Percentiles rank a stretch among this genome's conserved stretches.
These are phyloP conservation scores for Epichloe baconii DNA, from an alignment of 2,329 filamentous ascomycete species.

Conservation along the genomic window DNA sequence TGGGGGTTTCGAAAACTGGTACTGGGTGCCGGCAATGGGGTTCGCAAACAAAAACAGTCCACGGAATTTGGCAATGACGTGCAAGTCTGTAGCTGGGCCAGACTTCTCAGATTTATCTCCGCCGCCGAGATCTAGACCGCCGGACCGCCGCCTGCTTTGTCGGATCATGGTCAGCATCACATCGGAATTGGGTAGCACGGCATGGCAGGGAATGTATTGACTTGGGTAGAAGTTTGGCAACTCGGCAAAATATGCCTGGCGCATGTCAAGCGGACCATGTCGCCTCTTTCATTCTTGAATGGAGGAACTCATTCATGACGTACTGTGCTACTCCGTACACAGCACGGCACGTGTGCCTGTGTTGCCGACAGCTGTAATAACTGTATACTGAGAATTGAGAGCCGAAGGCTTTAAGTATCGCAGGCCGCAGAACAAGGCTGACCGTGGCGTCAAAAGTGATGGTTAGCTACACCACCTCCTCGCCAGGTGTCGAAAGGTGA, in stretches of 20 bases:
- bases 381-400: neutral
- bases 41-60: neutral
- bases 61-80: neutral
- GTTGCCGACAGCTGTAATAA: neutral
- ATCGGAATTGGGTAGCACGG: neutral
- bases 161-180: neutral
- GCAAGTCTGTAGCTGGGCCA: neutral
- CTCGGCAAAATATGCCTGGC: neutral
- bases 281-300: too few species aligned
- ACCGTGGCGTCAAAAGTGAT: neutral
- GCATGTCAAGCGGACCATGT: neutral
- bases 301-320: neutral
- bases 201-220: neutral
- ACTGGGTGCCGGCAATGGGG: neutral
- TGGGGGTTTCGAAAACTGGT: conserved; percentile 1
- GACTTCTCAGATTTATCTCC: neutral
- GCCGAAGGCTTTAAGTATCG: neutral
- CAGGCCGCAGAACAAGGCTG: neutral
- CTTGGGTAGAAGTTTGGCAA: neutral
- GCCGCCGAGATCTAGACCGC: neutral
- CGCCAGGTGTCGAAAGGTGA: neutral
- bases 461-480: neutral
- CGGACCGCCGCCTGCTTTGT: neutral
- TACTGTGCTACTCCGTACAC: neutral
- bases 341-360: neutral